These are phyloP conservation scores for Evernia prunastri DNA, from an alignment of 495 filamentous ascomycete species.

Conservation along the genomic window DNA sequence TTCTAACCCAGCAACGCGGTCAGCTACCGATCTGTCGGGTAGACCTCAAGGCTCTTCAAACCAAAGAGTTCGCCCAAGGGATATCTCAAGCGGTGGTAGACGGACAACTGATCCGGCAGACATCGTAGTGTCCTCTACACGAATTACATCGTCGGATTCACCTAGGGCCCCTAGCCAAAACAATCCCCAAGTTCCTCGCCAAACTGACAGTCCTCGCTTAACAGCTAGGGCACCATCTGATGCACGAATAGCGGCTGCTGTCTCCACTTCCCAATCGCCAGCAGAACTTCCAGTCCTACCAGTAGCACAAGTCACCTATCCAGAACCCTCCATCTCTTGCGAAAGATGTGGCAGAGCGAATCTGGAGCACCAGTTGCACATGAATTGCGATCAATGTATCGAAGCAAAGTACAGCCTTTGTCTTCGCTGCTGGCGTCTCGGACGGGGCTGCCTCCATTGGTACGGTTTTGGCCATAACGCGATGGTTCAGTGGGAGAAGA, in stretches of 20 bases:
- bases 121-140: conserved; percentile 3
- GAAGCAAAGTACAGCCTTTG: conserved; percentile 71
- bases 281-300: conserved; percentile 3
- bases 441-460: conserved; percentile 73
- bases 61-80: conserved; percentile 14
- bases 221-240: not conserved
- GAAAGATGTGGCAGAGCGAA: conserved; percentile 55
- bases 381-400: conserved; percentile 63
- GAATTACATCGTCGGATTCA: not conserved
- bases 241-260: conserved; percentile 1
- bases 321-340: conserved; percentile 68
- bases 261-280: conserved; percentile 1
- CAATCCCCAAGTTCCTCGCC: not conserved
- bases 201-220: not conserved
- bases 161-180: not conserved
- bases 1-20: conserved; percentile 38
- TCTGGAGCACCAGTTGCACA: conserved; percentile 78
- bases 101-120: conserved; percentile 40
- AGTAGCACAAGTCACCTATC: conserved; percentile 35
- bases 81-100: conserved; percentile 32
- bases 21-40: conserved; percentile 53
- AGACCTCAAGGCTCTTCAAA: conserved; percentile 35
- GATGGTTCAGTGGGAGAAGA: conserved; percentile 46
- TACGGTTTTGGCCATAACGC: conserved; percentile 66
- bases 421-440: conserved; percentile 63